A percentile compares a stretch with the other conserved stretches of the same genome.
Evolutionary conservation across 768 basidiomycete genomes (phyloP).

Genomic region (Leccinum uliginosum): DNA sequence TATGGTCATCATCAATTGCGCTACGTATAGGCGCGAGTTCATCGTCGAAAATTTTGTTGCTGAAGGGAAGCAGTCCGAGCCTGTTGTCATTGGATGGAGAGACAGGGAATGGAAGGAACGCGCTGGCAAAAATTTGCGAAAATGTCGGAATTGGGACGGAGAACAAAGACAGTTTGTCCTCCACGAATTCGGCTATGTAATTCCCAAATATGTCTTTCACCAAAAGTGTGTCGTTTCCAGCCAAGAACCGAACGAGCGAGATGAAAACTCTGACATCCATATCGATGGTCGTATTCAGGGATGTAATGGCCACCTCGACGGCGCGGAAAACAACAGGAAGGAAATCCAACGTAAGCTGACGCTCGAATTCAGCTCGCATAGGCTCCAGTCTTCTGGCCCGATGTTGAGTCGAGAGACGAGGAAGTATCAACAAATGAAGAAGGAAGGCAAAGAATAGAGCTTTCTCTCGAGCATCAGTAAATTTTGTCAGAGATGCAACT

Average conservation of each 20-base stretch:
- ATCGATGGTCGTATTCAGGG: constrained; percentile 32
- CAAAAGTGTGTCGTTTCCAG: constrained; percentile 19
- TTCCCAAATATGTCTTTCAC: constrained; percentile 28
- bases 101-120: constrained; percentile 16
- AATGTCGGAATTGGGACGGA: constrained; percentile 18
- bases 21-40: constrained; percentile 35
- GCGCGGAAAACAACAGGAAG: constrained; percentile 37
- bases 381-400: constrained; percentile 34
- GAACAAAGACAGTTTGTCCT: constrained; percentile 18
- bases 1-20: not conserved
- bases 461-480: constrained; percentile 4
- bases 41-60: constrained; percentile 39
- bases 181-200: constrained; percentile 20
- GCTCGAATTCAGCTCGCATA: constrained; percentile 28
- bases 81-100: not conserved
- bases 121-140: constrained; percentile 10
- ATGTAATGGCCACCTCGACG: constrained; percentile 24
- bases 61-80: constrained; percentile 35
- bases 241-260: constrained; percentile 38
- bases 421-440: constrained; percentile 37
- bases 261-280: constrained; percentile 53
- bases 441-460: constrained; percentile 36
- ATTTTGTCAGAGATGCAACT: constrained; percentile 6
- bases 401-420: constrained; percentile 33
- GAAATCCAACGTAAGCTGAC: constrained; percentile 34